Evolutionary conservation across 495 filamentous ascomycete genomes (phyloP).

Genomic region (Tuber microsphaerosporum): DNA sequence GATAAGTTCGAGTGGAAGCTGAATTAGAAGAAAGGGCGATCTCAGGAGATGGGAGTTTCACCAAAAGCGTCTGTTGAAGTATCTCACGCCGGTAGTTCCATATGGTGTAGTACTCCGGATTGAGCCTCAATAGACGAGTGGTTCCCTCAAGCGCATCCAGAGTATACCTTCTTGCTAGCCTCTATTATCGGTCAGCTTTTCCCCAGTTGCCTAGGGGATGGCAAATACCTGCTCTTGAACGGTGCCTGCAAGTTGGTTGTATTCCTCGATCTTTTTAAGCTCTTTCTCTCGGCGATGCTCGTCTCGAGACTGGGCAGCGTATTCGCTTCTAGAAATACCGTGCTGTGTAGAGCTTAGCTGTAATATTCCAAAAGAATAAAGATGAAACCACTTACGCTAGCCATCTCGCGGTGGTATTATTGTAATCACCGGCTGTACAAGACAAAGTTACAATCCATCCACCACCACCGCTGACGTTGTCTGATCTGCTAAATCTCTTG

Average conservation of each 20-base stretch:
- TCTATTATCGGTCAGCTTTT: constrained; percentile 42
- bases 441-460: background rate
- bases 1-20: constrained; percentile 36
- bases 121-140: constrained; percentile 69
- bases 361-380: background rate
- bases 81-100: constrained; percentile 85
- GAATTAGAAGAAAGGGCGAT: background rate
- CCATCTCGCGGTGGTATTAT: background rate
- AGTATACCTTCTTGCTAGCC: constrained; percentile 55
- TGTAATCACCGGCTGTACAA: background rate
- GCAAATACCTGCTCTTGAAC: constrained; percentile 55
- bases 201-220: background rate
- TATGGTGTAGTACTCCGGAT: constrained; percentile 96
- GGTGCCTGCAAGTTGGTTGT: constrained; percentile 61
- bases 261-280: constrained; percentile 67
- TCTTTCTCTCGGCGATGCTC: constrained; percentile 63
- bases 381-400: background rate
- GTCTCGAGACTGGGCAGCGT: constrained; percentile 53
- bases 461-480: background rate
- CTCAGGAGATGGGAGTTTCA: constrained; percentile 40
- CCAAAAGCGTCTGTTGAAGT: constrained; percentile 47
- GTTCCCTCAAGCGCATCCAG: constrained; percentile 64
- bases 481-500: background rate
- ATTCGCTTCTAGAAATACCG: constrained; percentile 61
- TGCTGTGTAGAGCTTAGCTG: constrained; percentile 52